Conservation (phyloP, 306 rosid genomes). For the Citrullus colocynthis region DNA sequence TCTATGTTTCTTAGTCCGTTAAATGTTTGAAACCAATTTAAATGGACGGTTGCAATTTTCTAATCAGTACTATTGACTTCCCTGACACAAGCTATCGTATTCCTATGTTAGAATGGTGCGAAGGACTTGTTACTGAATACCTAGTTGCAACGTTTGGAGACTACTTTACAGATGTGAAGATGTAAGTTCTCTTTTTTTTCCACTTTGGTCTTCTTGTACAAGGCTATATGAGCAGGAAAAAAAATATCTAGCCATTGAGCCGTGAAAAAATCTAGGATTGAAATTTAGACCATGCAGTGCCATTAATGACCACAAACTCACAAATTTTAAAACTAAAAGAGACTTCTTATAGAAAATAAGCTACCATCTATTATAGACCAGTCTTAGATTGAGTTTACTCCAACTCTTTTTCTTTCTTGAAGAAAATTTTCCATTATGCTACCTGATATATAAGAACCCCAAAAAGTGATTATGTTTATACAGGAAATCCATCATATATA, state of each 20-base stretch:
- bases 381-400: background rate
- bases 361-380: background rate
- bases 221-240: background rate
- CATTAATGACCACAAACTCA: background rate
- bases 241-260: background rate
- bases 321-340: background rate
- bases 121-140: constrained; percentile 86
- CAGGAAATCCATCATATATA: background rate
- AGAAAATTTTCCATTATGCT: background rate
- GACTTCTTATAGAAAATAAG: background rate
- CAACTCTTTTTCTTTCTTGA: background rate
- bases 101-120: constrained; percentile 63
- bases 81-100: background rate
- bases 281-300: background rate
- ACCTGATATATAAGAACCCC: background rate
- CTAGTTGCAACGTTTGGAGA: constrained; percentile 92
- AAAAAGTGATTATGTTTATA: background rate
- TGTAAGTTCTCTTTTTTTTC: constrained; percentile 42
- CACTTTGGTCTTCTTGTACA: background rate
- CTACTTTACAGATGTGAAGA: constrained; percentile 82
- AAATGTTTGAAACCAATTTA: background rate
- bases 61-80: background rate
- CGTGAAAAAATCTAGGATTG: background rate
- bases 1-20: background rate
- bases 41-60: background rate